Percentiles rank a stretch among this genome's conserved stretches.
phyloP scores from a whole-genome alignment of 768 basidiomycete genomes.

The Boletellus ananiceps region DNA sequence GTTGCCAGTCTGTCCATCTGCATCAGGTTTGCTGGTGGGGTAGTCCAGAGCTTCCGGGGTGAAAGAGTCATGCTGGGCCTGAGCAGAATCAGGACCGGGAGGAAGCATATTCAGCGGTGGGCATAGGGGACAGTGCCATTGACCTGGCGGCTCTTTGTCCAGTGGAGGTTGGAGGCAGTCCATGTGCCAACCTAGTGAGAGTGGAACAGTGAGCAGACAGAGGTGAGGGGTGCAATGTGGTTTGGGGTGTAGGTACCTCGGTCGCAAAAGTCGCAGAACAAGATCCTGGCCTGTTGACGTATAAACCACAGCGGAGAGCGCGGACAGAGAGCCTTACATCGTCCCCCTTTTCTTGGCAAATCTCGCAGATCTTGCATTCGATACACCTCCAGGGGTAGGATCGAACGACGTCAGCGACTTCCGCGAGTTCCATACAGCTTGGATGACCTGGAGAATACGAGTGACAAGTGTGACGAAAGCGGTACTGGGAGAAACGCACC shows the following conservation, averaged over 20 bases:
- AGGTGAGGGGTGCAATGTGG: neutral
- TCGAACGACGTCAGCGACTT: conserved; percentile 56
- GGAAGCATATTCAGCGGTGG: conserved; percentile 29
- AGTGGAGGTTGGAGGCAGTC: conserved; percentile 75
- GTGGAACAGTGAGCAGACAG: conserved; percentile 1
- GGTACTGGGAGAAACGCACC: conserved; percentile 44
- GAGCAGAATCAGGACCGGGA: conserved; percentile 1
- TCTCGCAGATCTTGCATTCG: conserved; percentile 90
- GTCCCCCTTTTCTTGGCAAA: conserved; percentile 80
- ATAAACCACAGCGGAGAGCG: conserved; percentile 20
- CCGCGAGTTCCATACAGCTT: conserved; percentile 69
- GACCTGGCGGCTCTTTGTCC: conserved; percentile 63
- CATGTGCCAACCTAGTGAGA: conserved; percentile 71
- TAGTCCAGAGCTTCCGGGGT: conserved; percentile 30
- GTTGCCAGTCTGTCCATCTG: conserved; percentile 30
- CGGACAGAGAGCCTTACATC: conserved; percentile 56
- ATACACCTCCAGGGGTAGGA: conserved; percentile 83
- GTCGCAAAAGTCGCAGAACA: conserved; percentile 95
- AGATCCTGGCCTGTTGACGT: conserved; percentile 56
- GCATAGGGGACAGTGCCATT: conserved; percentile 73
- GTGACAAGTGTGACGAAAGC: neutral
- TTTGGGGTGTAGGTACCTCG: conserved; percentile 48
- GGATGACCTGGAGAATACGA: conserved; percentile 59
- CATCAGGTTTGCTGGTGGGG: conserved; percentile 18
- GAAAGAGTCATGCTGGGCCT: conserved; percentile 38